Evolutionary conservation across 148 eudicot species (phyloP).

Genomic region (Gaultheria prostrata): DNA sequence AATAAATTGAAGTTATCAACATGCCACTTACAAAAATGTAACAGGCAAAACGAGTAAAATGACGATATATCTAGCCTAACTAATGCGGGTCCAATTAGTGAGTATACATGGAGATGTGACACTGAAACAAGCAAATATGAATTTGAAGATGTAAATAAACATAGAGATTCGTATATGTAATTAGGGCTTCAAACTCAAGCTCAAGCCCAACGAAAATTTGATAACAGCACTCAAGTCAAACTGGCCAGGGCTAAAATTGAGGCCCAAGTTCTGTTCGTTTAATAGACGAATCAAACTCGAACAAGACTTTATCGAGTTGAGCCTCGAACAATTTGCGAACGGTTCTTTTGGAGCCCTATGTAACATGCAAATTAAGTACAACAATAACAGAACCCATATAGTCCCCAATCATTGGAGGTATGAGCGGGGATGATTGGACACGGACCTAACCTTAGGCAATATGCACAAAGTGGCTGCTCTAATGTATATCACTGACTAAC

Average conservation of each 20-base stretch:
- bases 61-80: background rate
- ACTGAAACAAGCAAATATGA: background rate
- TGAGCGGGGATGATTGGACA: too few species aligned
- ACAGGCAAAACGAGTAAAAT: background rate
- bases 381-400: too few species aligned
- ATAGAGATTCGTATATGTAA: background rate
- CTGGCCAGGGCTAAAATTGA: background rate
- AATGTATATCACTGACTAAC: too few species aligned
- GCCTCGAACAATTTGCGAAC: background rate
- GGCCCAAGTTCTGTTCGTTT: background rate
- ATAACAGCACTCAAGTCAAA: background rate
- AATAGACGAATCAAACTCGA: background rate
- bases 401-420: too few species aligned
- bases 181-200: background rate
- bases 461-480: too few species aligned
- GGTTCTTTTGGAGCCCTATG: background rate
- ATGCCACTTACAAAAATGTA: background rate
- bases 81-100: background rate
- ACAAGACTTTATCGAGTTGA: background rate
- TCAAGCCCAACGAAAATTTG: background rate
- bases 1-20: background rate
- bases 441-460: too few species aligned
- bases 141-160: background rate
- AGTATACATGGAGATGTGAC: background rate
- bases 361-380: background rate